Conservation (phyloP, 106 monocot genomes). For the Triglochin maritima region DNA sequence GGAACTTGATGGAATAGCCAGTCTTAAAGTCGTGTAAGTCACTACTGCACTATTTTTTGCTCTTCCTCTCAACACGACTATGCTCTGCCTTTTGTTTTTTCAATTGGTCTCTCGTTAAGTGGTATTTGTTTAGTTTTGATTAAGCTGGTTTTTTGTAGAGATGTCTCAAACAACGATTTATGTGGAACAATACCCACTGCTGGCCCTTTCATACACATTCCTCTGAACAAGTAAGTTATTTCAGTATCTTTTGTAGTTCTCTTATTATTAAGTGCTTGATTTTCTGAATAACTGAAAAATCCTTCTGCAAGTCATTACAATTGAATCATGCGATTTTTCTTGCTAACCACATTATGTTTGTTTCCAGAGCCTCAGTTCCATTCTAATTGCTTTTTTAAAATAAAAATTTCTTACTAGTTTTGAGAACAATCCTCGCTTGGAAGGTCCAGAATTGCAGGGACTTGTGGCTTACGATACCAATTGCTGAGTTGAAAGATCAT, state of each 20-base stretch:
- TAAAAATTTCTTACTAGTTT: slow-evolving; percentile 18
- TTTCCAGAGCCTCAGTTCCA: no score
- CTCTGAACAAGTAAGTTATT: slow-evolving; percentile 73
- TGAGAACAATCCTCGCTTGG: slow-evolving; percentile 42
- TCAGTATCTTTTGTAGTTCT: background rate
- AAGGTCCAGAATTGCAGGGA: slow-evolving; percentile 40
- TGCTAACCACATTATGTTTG: no score
- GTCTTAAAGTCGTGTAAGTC: slow-evolving; percentile 92
- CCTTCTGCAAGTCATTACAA: no score
- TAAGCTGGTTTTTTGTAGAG: slow-evolving; percentile 26
- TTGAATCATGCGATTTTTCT: background rate
- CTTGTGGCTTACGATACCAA: slow-evolving; percentile 29
- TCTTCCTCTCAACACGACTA: background rate
- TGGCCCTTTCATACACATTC: slow-evolving; percentile 86
- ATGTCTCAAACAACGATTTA: slow-evolving; percentile 85
- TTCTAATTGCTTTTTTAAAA: no score
- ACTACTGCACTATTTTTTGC: background rate
- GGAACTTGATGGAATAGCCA: slow-evolving; percentile 60
- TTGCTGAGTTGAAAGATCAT: slow-evolving; percentile 10
- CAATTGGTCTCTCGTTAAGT: no score
- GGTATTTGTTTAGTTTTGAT: background rate
- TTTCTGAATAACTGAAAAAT: no score
- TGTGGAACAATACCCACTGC: slow-evolving; percentile 91
- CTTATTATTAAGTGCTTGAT: no score
- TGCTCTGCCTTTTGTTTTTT: no score